Base-by-base conservation (phyloP, 495 filamentous ascomycete species). In the Annulohypoxylon nitens region DNA sequence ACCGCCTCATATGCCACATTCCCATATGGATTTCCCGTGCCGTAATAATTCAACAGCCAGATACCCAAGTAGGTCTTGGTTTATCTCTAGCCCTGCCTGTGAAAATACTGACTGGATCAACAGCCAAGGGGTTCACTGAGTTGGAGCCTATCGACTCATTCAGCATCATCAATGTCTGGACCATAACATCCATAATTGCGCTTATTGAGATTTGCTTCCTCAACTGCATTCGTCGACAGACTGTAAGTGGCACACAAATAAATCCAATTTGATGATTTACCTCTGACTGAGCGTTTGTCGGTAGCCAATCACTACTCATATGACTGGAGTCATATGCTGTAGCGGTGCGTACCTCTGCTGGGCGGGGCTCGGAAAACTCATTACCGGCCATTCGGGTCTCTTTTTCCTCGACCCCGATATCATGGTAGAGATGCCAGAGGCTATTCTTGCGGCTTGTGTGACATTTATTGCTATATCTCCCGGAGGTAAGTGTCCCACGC, bases 201-300 rank as follows among this genome's bases (percentile, higher is more conserved):
- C 30, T 85, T 9, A 41, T 84, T 41, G 87, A 88, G 74, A 78
- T 87, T 0, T 34, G 82, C 20, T 72, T 81, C 34, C 79, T 88
- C 59, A 86, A 84, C 69, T 85, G 83, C 74, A 84, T 88, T 69
- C 84, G 78, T 41, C 82, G 83, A 58, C 83, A 80, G 67, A 79
- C 77, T 34, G 86, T 87, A 72, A 79, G 77, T 76, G 4, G 8
- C 12, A 34, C 9, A 34, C 47, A 43, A 16, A n/a, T 23, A 1
- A 45, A 20, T 37, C 41, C 37, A 18, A 34, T 30, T 59, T 6
- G 8, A 41, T 2, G 34, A 45, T 34, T 3, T 2, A 33, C 43
- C n/a, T 7, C 45, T 77, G 36, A 74, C 65, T 73, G 23, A 61
- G 9, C 45, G 33, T 39, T 14, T 16, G 37, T 12, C 2, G 41